phyloP scores from a whole-genome alignment of 1,284 basidiomycete species.

The Cutaneotrichosporon dermatis region DNA sequence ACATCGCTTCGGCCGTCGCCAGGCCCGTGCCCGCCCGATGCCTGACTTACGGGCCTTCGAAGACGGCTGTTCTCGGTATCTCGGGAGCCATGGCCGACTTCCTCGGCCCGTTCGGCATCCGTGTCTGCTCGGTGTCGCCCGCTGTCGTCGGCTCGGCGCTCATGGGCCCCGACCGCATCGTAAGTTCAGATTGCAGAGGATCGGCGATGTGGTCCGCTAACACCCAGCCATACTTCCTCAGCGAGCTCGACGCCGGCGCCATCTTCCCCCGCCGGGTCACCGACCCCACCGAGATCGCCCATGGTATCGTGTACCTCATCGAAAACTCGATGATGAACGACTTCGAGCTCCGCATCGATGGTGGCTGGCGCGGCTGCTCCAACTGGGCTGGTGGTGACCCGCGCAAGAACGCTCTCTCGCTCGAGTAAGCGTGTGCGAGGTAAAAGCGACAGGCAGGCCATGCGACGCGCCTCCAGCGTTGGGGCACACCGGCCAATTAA shows the following conservation, averaged over 20 bases:
- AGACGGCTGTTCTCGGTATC: slow-evolving; percentile 27
- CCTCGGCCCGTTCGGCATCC: slow-evolving; percentile 32
- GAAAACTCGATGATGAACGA: slow-evolving; percentile 37
- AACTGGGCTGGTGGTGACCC: slow-evolving; percentile 23
- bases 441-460: too few species aligned
- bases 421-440: slow-evolving; percentile 17
- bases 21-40: slow-evolving; percentile 28
- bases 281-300: slow-evolving; percentile 22
- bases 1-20: slow-evolving; percentile 31
- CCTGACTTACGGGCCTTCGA: slow-evolving; percentile 32
- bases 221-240: slow-evolving; percentile 22
- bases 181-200: neutral
- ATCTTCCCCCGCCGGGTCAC: slow-evolving; percentile 23
- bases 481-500: too few species aligned
- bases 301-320: slow-evolving; percentile 27
- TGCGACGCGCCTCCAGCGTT: too few species aligned
- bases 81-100: slow-evolving; percentile 23
- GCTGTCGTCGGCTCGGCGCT: slow-evolving; percentile 31
- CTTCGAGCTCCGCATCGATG: slow-evolving; percentile 24
- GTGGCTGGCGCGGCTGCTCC: slow-evolving; percentile 21
- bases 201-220: neutral
- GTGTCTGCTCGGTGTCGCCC: slow-evolving; percentile 32
- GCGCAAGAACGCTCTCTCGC: slow-evolving; percentile 15
- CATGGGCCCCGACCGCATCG: slow-evolving; percentile 22
- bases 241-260: slow-evolving; percentile 20